Evolutionary conservation across 768 basidiomycete genomes (phyloP), one percentile per base, ranked within the genome.

Genomic region (Lactarius akahatsu): DNA sequence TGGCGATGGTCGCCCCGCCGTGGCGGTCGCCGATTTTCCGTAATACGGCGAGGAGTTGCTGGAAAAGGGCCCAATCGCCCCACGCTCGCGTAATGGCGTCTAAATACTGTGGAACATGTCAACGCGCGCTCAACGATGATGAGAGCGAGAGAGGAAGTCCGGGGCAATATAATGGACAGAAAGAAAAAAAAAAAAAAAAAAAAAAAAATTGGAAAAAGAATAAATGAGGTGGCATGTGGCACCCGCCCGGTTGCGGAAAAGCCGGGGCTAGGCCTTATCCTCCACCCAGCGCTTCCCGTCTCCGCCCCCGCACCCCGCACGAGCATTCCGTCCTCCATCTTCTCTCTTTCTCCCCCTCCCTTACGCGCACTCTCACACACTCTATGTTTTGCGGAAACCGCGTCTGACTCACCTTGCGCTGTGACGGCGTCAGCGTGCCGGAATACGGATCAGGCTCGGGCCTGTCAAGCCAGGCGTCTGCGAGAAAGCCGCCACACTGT

Each of bases 401-500:
- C 40, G 34, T 40, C 20, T 30, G 28, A 62, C 61, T 62, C 40
- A 59, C 91, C 83, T 94, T 94, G 73, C 92, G 81, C 73, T 92
- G 90, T 2, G 92, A 94, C 5, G 92, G 91, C 0, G 90, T 92
- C 71, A 93, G 78, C 66, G 80, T 76, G 41, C 83, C 82, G 23
- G 82, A 80, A 70, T 94, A 94, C 13, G 81, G 78, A 78, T 92
- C 88, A 1, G 92, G 92, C 72, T 90, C 87, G 2, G 85, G 79
- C 65, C 80, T 72, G 59, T 81, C 79, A 16, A 94, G 78, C 90
- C 91, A 94, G 66, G 82, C 82, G 73, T 93, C 90, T 3, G 90
- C 78, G 54, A 94, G 80, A 73, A 94, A 92, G 4, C 91, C 92
- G 9, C 92, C 92, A 71, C 92, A 93, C 92, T 94, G 72, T 60